Base-by-base conservation (phyloP, 164 flowering plant genomes). In the Euptelea pleiosperma region DNA sequence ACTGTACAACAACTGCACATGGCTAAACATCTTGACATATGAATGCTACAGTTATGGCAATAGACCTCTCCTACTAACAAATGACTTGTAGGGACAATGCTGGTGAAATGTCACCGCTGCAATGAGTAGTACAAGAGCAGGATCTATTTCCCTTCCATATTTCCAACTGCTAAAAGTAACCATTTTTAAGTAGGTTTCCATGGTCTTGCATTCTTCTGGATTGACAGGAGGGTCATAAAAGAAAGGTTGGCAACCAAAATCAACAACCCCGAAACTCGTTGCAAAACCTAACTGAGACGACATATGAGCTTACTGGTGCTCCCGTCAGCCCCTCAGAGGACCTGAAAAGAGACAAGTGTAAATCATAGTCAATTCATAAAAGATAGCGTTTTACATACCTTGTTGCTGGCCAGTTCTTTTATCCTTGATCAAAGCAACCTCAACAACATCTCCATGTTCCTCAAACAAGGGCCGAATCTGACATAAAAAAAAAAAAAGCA, bases 381-480 rank as follows among this genome's bases (percentile, higher is more conserved):
- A 73, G 58, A 48, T 58, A 64, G 48, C 33, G 24, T 37, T 42
- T 24, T 19, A 71, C 84, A 72, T 80, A 89, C 99, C 97, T 86
- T 84, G 93, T 54, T 86, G 99, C 60, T 79, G 97, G 35, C 99
- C 99, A 11, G 99, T 86, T 75, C 80, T 81, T 78, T 81, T 91
- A 67, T 91, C 99, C 74, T 78, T 91, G 58, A 94, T 85, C 62
- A 94, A 61, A 45, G 97, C 96, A 70, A 94, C 96, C 75, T 94
- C 99, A 31, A 94, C 42, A 43, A 94, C 99, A 60, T 72, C 72
- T 57, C 99, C 99, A 72, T 94, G 95, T 57, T 85, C 79, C 64
- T 88, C 96, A 75, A 94, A 94, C 72, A 82, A 57, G 4, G 97
- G 99, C 15, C 95, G 95, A 59, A 94, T 77, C 99, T 94, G 72